Conservation (phyloP, 345 rosid species). For the Zanthoxylum bungeanum region DNA sequence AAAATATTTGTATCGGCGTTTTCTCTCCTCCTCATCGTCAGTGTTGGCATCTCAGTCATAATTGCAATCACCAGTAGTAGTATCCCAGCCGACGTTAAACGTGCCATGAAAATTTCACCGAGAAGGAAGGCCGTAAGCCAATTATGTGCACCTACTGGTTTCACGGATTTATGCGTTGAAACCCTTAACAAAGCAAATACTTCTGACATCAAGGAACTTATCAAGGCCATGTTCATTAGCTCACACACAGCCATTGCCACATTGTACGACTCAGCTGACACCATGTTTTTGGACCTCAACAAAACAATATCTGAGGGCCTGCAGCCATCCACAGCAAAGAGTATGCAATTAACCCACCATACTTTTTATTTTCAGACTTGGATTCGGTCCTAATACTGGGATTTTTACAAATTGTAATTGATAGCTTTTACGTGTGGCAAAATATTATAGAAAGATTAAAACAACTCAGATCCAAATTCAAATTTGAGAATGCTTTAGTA, state of each 20-base stretch:
- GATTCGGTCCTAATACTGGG: too few species aligned
- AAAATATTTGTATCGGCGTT: slow-evolving; percentile 38
- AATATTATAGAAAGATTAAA: too few species aligned
- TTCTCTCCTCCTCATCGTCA: slow-evolving; percentile 46
- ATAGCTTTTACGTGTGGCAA: too few species aligned
- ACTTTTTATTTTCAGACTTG: too few species aligned
- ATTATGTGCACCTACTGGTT: slow-evolving; percentile 44
- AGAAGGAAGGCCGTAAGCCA: slow-evolving; percentile 38
- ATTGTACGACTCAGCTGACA: slow-evolving; percentile 39
- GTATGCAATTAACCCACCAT: too few species aligned
- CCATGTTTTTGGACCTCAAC: too few species aligned
- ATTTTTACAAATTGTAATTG: too few species aligned
- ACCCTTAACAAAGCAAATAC: slow-evolving; percentile 39
- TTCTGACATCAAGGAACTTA: slow-evolving; percentile 49
- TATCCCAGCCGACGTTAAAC: not conserved
- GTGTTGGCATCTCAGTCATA: slow-evolving; percentile 39
- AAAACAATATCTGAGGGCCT: too few species aligned
- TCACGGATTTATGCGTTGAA: slow-evolving; percentile 50
- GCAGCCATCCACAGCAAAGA: too few species aligned
- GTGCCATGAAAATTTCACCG: slow-evolving; percentile 16
- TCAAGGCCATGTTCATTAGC: slow-evolving; percentile 41
- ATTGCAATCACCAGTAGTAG: slow-evolving; percentile 11
- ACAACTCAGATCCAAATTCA: too few species aligned
- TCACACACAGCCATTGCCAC: slow-evolving; percentile 34
- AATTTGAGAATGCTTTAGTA: too few species aligned